Evolutionary conservation across 2,329 filamentous ascomycete genomes (phyloP).

Genomic region (Alternaria arbusti): DNA sequence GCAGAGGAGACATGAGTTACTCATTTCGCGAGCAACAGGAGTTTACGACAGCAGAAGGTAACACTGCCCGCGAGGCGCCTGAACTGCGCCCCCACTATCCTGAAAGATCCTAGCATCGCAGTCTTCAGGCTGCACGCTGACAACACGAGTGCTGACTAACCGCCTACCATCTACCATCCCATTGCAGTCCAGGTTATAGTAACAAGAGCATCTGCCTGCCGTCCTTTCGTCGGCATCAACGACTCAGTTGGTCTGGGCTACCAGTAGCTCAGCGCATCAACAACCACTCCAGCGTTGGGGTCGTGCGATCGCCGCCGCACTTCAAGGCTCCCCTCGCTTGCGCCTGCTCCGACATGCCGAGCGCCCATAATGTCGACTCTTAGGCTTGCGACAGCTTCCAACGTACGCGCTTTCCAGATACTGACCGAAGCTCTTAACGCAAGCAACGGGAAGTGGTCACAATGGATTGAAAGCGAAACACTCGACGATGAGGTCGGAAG

Average conservation of each 20-base stretch:
- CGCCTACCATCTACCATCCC: neutral
- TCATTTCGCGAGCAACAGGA: neutral
- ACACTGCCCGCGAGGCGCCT: slow-evolving; percentile 5
- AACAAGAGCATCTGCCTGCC: neutral
- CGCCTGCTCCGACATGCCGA: slow-evolving; percentile 18
- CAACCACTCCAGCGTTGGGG: neutral
- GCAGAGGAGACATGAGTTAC: neutral
- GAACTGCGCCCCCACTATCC: slow-evolving; percentile 14
- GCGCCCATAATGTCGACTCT: slow-evolving; percentile 28
- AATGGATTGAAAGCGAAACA: slow-evolving; percentile 33
- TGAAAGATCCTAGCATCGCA: slow-evolving; percentile 11
- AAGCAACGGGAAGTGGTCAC: slow-evolving; percentile 15
- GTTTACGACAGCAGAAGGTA: neutral
- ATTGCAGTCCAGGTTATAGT: slow-evolving; percentile 2
- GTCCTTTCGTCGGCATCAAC: neutral
- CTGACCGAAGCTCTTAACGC: slow-evolving; percentile 27
- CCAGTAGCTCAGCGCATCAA: neutral
- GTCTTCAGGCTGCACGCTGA: neutral
- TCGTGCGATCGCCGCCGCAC: neutral
- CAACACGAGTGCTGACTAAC: slow-evolving; percentile 1
- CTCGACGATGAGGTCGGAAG: slow-evolving; percentile 48
- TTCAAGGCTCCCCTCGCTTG: neutral
- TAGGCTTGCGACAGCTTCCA: slow-evolving; percentile 38
- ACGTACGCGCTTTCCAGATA: slow-evolving; percentile 38
- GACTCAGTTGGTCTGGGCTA: neutral